Evolutionary conservation across 2,329 filamentous ascomycete genomes (phyloP).

Genomic region (Westerdykella ornata): DNA sequence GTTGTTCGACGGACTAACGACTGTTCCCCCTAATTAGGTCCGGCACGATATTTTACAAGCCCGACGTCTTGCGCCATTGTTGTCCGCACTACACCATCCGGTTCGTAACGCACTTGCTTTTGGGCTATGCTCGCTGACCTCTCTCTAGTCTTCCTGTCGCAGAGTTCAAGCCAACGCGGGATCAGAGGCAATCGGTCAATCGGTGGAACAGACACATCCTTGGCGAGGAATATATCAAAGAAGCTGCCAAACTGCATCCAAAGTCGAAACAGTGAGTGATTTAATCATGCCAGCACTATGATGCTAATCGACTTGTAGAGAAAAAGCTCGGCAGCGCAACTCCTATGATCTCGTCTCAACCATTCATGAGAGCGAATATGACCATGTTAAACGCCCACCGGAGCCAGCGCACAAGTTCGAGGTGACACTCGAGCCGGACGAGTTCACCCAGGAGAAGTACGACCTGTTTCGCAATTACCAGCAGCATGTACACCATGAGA

Average conservation of each 20-base stretch:
- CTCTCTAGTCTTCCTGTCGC: constrained; percentile 54
- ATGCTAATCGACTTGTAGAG: constrained; percentile 28
- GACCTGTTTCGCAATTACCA: constrained; percentile 70
- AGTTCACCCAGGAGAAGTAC: constrained; percentile 71
- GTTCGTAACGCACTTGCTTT: constrained; percentile 22
- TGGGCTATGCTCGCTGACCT: no score
- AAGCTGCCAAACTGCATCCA: constrained; percentile 58
- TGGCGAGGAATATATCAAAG: constrained; percentile 60
- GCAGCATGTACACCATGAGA: constrained; percentile 62
- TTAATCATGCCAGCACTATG: background rate
- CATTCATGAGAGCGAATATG: constrained; percentile 62
- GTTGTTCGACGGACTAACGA: constrained; percentile 4
- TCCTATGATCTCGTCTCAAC: constrained; percentile 61
- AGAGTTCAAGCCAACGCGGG: constrained; percentile 59
- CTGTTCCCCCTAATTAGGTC: constrained; percentile 33
- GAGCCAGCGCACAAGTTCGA: constrained; percentile 61
- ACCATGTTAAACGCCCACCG: constrained; percentile 50
- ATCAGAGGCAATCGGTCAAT: constrained; percentile 70
- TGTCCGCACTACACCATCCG: constrained; percentile 85
- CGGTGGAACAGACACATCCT: constrained; percentile 67
- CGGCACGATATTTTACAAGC: constrained; percentile 64
- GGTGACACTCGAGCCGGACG: constrained; percentile 63
- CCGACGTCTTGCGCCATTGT: constrained; percentile 71
- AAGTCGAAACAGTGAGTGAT: constrained; percentile 57
- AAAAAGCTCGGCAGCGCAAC: constrained; percentile 56